Percentiles rank a stretch among this genome's conserved stretches.
Evolutionary conservation across 2,329 filamentous ascomycete genomes (phyloP).

Genomic region (Sclerotinia subarctica): DNA sequence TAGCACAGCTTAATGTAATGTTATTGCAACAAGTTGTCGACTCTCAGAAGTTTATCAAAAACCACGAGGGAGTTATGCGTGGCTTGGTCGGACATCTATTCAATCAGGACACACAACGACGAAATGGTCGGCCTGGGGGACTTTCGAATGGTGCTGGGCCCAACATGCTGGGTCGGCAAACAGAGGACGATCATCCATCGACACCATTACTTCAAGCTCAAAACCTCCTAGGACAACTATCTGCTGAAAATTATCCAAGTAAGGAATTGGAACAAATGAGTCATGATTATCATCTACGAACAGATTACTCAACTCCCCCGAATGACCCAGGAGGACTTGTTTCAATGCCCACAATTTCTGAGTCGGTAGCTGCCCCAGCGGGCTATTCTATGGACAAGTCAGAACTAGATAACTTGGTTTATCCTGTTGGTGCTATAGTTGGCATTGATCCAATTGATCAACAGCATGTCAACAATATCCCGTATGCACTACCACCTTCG

Average conservation of each 20-base stretch:
- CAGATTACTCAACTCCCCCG: conserved; percentile 37
- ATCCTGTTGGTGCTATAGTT: conserved; percentile 84
- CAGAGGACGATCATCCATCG: conserved; percentile 57
- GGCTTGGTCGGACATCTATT: conserved; percentile 68
- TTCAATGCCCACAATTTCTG: conserved; percentile 42
- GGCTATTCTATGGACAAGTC: conserved; percentile 43
- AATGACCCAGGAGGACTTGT: conserved; percentile 31
- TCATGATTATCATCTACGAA: conserved; percentile 37
- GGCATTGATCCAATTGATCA: conserved; percentile 94
- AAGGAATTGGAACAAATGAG: conserved; percentile 64
- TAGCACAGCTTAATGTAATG: conserved; percentile 61
- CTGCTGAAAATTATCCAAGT: conserved; percentile 62
- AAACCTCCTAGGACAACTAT: conserved; percentile 63
- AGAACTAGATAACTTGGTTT: conserved; percentile 72
- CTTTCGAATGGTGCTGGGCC: conserved; percentile 40
- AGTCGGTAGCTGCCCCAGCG: conserved; percentile 44
- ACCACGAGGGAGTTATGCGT: conserved; percentile 69
- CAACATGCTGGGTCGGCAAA: conserved; percentile 29
- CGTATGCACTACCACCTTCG: conserved; percentile 70
- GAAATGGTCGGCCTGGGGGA: conserved; percentile 53
- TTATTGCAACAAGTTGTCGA: conserved; percentile 60
- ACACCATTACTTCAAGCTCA: conserved; percentile 66
- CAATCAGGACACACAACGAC: conserved; percentile 60
- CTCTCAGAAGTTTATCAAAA: conserved; percentile 61
- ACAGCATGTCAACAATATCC: conserved; percentile 92